These are phyloP conservation scores for Didymella lethalis DNA, from an alignment of 2,329 filamentous ascomycete genomes.

Conservation along the genomic window DNA sequence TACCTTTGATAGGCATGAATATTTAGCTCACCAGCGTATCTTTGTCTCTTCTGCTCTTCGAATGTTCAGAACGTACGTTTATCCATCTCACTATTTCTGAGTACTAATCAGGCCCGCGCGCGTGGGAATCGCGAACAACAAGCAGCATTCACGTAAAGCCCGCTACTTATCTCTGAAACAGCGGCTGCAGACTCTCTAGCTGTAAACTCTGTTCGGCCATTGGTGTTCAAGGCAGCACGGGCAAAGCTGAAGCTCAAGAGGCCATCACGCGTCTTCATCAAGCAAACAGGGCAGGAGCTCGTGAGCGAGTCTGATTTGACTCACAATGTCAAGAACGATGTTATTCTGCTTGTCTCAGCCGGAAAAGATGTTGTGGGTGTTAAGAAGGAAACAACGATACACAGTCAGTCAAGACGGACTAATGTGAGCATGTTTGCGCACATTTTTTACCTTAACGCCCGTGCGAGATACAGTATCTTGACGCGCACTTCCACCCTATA, in stretches of 20 bases:
- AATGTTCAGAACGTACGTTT: background rate
- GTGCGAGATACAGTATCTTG: conserved; percentile 11
- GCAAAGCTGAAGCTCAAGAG: conserved; percentile 45
- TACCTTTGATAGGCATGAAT: background rate
- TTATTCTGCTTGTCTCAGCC: conserved; percentile 40
- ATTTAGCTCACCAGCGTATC: background rate
- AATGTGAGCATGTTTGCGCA: conserved; percentile 39
- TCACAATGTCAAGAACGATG: conserved; percentile 33
- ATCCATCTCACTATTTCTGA: background rate
- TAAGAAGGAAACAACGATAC: conserved; percentile 26
- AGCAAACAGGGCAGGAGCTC: conserved; percentile 39
- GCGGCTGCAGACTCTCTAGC: conserved; percentile 26
- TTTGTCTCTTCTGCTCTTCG: background rate
- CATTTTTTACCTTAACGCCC: conserved; percentile 13
- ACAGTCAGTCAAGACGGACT: conserved; percentile 26
- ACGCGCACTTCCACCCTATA: conserved; percentile 3
- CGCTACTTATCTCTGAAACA: conserved; percentile 36
- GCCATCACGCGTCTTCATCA: conserved; percentile 39
- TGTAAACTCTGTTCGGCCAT: conserved; percentile 29
- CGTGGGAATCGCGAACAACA: conserved; percentile 44
- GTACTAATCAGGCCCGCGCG: conserved; percentile 27
- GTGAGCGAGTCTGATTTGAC: conserved; percentile 40
- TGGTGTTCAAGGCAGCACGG: conserved; percentile 42
- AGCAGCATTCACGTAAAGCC: conserved; percentile 42
- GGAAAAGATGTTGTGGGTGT: conserved; percentile 46